A percentile compares a stretch with the other conserved stretches of the same genome.
Conservation (phyloP, 495 filamentous ascomycete genomes). For the Penicillium nucicola region DNA sequence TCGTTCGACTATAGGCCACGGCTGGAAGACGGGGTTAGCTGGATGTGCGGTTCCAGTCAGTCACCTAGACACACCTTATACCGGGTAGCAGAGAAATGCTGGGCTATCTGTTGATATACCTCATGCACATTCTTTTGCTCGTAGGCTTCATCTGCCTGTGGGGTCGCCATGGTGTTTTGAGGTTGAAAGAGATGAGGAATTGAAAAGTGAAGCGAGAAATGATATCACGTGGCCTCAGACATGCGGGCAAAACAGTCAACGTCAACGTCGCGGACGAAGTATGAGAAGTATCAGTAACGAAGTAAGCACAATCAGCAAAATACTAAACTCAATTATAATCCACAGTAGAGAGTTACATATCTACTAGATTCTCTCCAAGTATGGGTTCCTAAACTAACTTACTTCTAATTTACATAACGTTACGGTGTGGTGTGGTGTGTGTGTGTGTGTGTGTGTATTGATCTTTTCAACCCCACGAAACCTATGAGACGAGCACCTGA, state of each 20-base stretch:
- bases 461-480: no score
- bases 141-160: conserved; percentile 48
- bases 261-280: no score
- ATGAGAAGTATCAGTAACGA: no score
- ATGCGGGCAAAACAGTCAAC: background rate
- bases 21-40: conserved; percentile 41
- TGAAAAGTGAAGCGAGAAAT: conserved; percentile 1
- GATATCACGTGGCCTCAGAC: conserved; percentile 4
- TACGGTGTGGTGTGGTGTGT: background rate
- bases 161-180: conserved; percentile 8
- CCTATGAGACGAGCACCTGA: background rate
- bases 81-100: conserved; percentile 90
- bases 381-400: background rate
- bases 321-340: no score
- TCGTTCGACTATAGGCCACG: conserved; percentile 86
- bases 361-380: no score
- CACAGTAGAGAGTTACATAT: no score
- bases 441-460: no score
- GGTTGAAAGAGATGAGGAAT: background rate
- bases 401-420: background rate
- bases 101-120: conserved; percentile 92
- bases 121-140: conserved; percentile 85
- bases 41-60: background rate
- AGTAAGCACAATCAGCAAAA: no score
- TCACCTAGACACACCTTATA: conserved; percentile 64